These are phyloP conservation scores for Paracamarosporium sp. DNA, from an alignment of 2,329 filamentous ascomycete genomes.

Conservation along the genomic window DNA sequence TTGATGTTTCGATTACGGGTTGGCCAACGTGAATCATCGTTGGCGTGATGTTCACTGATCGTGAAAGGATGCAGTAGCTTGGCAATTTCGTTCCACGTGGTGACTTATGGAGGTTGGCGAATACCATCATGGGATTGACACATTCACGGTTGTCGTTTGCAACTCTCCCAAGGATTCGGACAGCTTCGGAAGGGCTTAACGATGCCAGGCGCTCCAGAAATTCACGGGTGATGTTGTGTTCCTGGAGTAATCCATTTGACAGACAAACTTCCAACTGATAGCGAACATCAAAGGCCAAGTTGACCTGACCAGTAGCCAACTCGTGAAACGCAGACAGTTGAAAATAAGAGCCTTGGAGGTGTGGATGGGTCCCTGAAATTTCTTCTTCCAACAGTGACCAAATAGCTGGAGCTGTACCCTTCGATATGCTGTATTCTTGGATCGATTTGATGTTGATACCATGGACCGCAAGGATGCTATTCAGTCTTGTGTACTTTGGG, in stretches of 20 bases:
- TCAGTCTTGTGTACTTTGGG: slow-evolving; percentile 52
- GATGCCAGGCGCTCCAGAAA: slow-evolving; percentile 70
- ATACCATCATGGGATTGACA: slow-evolving; percentile 75
- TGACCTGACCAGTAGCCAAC: slow-evolving; percentile 36
- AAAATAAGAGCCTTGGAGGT: slow-evolving; percentile 14
- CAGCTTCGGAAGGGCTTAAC: slow-evolving; percentile 62
- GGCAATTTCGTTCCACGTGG: slow-evolving; percentile 60
- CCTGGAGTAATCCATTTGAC: slow-evolving; percentile 78
- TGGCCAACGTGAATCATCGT: slow-evolving; percentile 80
- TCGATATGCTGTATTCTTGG: slow-evolving; percentile 52
- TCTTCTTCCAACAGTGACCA: slow-evolving; percentile 39
- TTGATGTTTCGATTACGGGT: slow-evolving; percentile 83
- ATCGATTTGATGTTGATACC: slow-evolving; percentile 66
- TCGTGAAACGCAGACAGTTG: slow-evolving; percentile 29
- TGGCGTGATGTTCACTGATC: slow-evolving; percentile 82
- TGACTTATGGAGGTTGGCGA: slow-evolving; percentile 56
- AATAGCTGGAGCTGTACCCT: slow-evolving; percentile 20
- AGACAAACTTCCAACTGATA: slow-evolving; percentile 95
- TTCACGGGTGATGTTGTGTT: slow-evolving; percentile 71
- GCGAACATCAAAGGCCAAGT: slow-evolving; percentile 68
- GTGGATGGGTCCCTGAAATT: slow-evolving; percentile 29
- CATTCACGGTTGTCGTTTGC: slow-evolving; percentile 68
- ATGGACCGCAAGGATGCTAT: slow-evolving; percentile 70
- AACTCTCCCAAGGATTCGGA: slow-evolving; percentile 75
- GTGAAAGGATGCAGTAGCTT: slow-evolving; percentile 74